Percentiles rank a stretch among this genome's conserved stretches.
Conservation (phyloP, 345 rosid species). For the Rhodamnia rubescens region DNA sequence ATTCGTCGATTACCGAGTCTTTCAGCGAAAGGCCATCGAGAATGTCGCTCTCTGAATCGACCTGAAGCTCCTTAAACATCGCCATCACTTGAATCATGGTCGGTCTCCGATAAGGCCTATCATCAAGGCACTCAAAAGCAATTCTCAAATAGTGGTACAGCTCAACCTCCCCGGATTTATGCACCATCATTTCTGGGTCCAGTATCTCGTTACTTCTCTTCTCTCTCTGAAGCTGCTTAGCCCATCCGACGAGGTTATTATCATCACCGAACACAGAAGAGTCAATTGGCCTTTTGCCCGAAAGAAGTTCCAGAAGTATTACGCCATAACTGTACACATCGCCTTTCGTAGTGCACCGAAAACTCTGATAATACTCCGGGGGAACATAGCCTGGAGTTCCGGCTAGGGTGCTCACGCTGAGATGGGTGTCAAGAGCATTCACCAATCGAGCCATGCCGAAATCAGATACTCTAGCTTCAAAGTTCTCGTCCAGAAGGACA, state of each 20-base stretch:
- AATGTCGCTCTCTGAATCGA: conserved; percentile 65
- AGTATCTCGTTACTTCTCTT: conserved; percentile 52
- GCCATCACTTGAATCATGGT: conserved; percentile 98
- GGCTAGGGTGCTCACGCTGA: conserved; percentile 93
- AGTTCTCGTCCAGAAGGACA: conserved; percentile 81
- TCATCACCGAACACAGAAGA: conserved; percentile 77
- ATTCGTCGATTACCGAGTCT: conserved; percentile 51
- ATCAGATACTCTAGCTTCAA: conserved; percentile 92
- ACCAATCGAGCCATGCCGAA: conserved; percentile 96
- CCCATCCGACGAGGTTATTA: conserved; percentile 94
- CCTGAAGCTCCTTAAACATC: conserved; percentile 90
- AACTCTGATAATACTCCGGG: conserved; percentile 94
- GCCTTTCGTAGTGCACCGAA: conserved; percentile 90
- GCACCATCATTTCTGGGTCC: conserved; percentile 43
- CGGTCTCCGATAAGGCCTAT: conserved; percentile 73
- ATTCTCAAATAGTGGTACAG: conserved; percentile 57
- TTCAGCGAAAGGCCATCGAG: conserved; percentile 63
- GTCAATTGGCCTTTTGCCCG: conserved; percentile 91
- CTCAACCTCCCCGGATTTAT: conserved; percentile 49
- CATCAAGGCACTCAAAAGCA: conserved; percentile 88
- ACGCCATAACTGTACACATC: conserved; percentile 97
- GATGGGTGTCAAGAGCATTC: conserved; percentile 87
- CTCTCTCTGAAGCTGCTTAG: conserved; percentile 71
- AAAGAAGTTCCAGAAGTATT: conserved; percentile 82
- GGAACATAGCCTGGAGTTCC: conserved; percentile 98